phyloP scores from a whole-genome alignment of 257 asterid species.

The Jacaranda copaia region DNA sequence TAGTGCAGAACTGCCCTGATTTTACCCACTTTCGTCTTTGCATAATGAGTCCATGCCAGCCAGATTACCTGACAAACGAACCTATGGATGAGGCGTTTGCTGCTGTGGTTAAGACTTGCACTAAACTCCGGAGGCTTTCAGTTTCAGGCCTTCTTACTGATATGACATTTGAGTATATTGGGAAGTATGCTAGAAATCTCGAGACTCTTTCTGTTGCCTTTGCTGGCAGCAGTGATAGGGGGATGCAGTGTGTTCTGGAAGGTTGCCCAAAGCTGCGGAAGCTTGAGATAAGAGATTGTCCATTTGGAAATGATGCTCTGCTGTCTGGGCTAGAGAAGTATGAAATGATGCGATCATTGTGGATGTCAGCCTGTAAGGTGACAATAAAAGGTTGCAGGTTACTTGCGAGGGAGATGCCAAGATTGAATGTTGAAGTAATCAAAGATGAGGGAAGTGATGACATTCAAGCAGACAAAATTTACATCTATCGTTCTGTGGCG shows the following conservation, averaged over 20 bases:
- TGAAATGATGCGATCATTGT: conserved; percentile 75
- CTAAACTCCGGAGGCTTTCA: conserved; percentile 76
- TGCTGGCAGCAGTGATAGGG: conserved; percentile 82
- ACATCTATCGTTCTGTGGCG: conserved; percentile 59
- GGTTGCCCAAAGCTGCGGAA: conserved; percentile 88
- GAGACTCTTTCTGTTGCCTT: conserved; percentile 91
- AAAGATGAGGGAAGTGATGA: conserved; percentile 43
- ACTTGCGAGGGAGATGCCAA: conserved; percentile 76
- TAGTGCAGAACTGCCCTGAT: conserved; percentile 77
- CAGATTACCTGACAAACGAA: conserved; percentile 74
- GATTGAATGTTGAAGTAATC: conserved; percentile 83
- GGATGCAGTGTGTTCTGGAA: conserved; percentile 72
- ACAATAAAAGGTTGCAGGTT: conserved; percentile 67
- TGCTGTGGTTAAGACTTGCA: conserved; percentile 82
- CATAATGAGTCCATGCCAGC: conserved; percentile 77
- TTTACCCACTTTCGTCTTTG: conserved; percentile 95
- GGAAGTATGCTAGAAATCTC: conserved; percentile 75
- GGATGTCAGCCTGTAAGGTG: conserved; percentile 84
- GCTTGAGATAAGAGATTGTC: conserved; percentile 91
- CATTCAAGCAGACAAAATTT: conserved; percentile 48
- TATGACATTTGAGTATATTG: conserved; percentile 76
- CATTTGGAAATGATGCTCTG: conserved; percentile 77
- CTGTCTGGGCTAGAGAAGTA: conserved; percentile 70
- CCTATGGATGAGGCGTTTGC: conserved; percentile 96
- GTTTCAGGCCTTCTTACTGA: conserved; percentile 84